These are phyloP conservation scores for Pseudozyma thailandica DNA, from an alignment of 1,284 basidiomycete genomes.

Conservation along the genomic window DNA sequence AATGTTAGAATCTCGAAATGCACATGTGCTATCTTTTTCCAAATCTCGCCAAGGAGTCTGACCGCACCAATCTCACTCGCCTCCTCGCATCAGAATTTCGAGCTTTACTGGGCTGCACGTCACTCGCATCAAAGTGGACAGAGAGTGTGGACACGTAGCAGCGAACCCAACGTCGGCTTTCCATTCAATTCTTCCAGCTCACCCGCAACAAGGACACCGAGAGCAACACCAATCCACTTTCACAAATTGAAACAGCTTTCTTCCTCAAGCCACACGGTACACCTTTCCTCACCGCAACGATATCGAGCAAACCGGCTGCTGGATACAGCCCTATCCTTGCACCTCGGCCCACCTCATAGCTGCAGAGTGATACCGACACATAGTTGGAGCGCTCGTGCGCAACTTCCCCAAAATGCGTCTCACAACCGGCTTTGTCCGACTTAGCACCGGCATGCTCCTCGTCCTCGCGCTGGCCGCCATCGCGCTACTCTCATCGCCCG, in stretches of 20 bases:
- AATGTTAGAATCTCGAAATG: no score
- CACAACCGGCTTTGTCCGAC: constrained; percentile 11
- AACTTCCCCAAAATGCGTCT: constrained; percentile 19
- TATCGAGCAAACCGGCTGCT: not conserved
- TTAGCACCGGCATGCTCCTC: constrained; percentile 24
- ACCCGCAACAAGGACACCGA: not conserved
- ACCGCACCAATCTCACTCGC: constrained; percentile 14
- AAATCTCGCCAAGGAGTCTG: constrained; percentile 1
- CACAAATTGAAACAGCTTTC: not conserved
- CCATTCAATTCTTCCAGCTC: constrained; percentile 29
- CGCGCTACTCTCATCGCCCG: constrained; percentile 24
- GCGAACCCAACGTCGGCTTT: constrained; percentile 1
- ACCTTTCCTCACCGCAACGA: not conserved
- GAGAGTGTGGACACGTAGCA: constrained; percentile 15
- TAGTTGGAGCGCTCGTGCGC: constrained; percentile 5
- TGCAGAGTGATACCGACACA: not conserved
- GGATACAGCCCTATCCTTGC: not conserved
- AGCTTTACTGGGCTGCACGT: no score
- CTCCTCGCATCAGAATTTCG: not conserved
- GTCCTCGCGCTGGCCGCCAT: constrained; percentile 28
- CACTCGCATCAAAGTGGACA: constrained; percentile 29
- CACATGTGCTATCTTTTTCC: no score
- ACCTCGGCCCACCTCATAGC: not conserved
- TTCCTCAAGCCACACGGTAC: not conserved
- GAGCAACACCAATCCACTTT: constrained; percentile 6